These are phyloP conservation scores for Murraya paniculata DNA, from an alignment of 345 rosid species.

Conservation along the genomic window DNA sequence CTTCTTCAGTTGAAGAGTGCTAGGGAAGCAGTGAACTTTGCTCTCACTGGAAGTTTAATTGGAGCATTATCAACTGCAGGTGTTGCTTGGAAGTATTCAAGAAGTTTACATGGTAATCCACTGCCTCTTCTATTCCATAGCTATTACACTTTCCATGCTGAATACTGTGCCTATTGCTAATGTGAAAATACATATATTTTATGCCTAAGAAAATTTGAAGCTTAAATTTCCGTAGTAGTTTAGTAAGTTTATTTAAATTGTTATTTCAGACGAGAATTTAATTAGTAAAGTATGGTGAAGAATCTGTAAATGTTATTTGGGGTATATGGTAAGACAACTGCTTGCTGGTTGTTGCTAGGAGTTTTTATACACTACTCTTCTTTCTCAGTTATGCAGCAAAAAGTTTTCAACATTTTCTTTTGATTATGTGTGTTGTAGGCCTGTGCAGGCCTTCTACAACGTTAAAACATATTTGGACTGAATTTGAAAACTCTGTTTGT, in stretches of 20 bases:
- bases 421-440: not conserved
- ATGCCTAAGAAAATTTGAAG: slow-evolving; percentile 1
- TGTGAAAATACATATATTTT: not conserved
- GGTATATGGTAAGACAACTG: not conserved
- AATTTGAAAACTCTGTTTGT: not conserved
- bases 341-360: not conserved
- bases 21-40: slow-evolving; percentile 64
- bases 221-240: not conserved
- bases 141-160: not conserved
- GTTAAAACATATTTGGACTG: not conserved
- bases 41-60: slow-evolving; percentile 52
- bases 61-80: slow-evolving; percentile 85
- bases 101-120: slow-evolving; percentile 69
- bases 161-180: not conserved
- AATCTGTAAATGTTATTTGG: not conserved
- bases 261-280: not conserved
- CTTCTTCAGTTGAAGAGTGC: slow-evolving; percentile 72
- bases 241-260: not conserved
- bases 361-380: not conserved
- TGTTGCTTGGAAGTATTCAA: slow-evolving; percentile 87
- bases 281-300: not conserved
- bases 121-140: slow-evolving; percentile 2
- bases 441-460: not conserved
- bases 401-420: not conserved
- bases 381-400: not conserved